phyloP scores from a whole-genome alignment of 306 rosid genomes.

The Rosa lucieae region DNA sequence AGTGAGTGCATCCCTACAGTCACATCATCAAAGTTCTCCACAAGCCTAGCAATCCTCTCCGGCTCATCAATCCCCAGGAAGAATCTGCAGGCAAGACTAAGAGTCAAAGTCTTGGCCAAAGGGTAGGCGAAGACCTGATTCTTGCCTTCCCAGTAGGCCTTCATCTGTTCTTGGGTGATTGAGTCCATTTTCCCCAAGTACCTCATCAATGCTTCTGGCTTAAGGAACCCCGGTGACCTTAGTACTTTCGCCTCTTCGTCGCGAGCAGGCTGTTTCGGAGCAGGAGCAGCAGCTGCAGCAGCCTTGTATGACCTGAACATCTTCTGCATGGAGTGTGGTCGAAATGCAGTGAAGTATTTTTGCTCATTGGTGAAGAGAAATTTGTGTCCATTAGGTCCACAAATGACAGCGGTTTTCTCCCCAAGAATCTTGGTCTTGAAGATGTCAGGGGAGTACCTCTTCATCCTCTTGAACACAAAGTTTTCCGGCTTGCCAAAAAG shows the following conservation, averaged over 20 bases:
- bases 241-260: slow-evolving; percentile 33
- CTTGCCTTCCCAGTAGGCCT: slow-evolving; percentile 50
- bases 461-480: slow-evolving; percentile 40
- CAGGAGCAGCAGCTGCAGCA: slow-evolving; percentile 9
- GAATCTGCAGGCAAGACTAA: slow-evolving; percentile 45
- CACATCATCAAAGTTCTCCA: slow-evolving; percentile 37
- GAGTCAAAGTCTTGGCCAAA: slow-evolving; percentile 43
- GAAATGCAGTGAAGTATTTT: slow-evolving; percentile 49
- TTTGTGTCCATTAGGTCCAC: slow-evolving; percentile 60
- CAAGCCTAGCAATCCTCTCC: slow-evolving; percentile 31
- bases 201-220: slow-evolving; percentile 54
- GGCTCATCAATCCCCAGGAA: slow-evolving; percentile 47
- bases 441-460: slow-evolving; percentile 48
- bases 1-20: slow-evolving; percentile 48
- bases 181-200: slow-evolving; percentile 56
- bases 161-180: slow-evolving; percentile 46
- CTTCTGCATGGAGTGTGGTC: slow-evolving; percentile 37
- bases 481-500: slow-evolving; percentile 41
- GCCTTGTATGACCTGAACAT: slow-evolving; percentile 34
- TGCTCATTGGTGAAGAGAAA: slow-evolving; percentile 54
- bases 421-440: slow-evolving; percentile 63
- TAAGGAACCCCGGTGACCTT: slow-evolving; percentile 48
- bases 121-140: slow-evolving; percentile 40
- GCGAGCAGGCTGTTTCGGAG: background rate
- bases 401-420: slow-evolving; percentile 53